phyloP scores from a whole-genome alignment of 129 eudicot species.

The Sambucus nigra region DNA sequence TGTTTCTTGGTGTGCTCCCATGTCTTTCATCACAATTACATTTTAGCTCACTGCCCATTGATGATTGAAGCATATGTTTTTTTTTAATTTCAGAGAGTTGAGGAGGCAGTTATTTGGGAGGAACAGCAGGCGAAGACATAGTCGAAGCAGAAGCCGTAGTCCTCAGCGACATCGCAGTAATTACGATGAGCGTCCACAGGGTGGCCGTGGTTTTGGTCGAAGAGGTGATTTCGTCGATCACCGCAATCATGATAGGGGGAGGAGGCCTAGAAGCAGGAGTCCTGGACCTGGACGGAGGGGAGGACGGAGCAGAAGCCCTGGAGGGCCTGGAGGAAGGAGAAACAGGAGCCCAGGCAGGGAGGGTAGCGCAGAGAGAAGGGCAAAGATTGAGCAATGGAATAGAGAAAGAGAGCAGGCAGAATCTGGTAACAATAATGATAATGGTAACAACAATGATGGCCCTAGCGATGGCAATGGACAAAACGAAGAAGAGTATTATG shows the following conservation, averaged over 20 bases:
- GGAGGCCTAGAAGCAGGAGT: constrained; percentile 89
- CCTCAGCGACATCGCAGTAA: constrained; percentile 49
- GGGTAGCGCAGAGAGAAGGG: constrained; percentile 94
- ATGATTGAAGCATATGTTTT: too few relatives aligned
- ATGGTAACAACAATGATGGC: constrained; percentile 18
- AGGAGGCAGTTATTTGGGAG: constrained; percentile 82
- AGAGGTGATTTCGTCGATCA: constrained; percentile 64
- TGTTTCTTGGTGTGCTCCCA: neutral
- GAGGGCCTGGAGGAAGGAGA: constrained; percentile 61
- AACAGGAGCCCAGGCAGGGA: constrained; percentile 77
- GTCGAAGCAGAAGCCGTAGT: constrained; percentile 83
- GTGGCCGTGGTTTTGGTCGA: constrained; percentile 67
- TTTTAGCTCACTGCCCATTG: too few relatives aligned
- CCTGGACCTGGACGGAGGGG: constrained; percentile 78
- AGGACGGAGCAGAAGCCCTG: constrained; percentile 96
- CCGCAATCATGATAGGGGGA: constrained; percentile 47
- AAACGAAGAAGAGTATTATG: constrained; percentile 36
- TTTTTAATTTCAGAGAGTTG: constrained; percentile 51
- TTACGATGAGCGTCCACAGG: constrained; percentile 69
- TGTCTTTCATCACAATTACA: too few relatives aligned
- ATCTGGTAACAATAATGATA: constrained; percentile 27
- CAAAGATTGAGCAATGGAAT: constrained; percentile 94
- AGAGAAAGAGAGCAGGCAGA: constrained; percentile 79
- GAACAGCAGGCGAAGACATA: constrained; percentile 49
- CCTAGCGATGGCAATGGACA: constrained; percentile 16